Percentiles rank a stretch among this genome's conserved stretches.
phyloP scores from a whole-genome alignment of 768 basidiomycete species.

The Lyophyllum decastes region DNA sequence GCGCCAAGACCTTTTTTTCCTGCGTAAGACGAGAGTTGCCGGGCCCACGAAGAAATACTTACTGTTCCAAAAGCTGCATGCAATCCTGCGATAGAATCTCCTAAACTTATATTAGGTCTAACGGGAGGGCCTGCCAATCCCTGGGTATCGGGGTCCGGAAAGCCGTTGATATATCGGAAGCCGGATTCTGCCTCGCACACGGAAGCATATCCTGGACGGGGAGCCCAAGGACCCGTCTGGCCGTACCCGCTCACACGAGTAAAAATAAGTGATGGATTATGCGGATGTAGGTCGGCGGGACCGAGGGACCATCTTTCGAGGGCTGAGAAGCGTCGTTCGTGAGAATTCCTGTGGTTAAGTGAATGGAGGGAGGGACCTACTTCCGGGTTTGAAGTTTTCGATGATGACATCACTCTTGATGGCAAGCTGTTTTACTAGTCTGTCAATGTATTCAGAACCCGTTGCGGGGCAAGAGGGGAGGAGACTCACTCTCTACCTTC shows the following conservation, averaged over 20 bases:
- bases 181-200: constrained; percentile 79
- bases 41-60: constrained; percentile 11
- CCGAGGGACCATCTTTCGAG: constrained; percentile 72
- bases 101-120: constrained; percentile 71
- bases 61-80: constrained; percentile 78
- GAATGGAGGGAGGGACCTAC: constrained; percentile 38
- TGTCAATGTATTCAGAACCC: constrained; percentile 21
- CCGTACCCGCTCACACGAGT: constrained; percentile 84
- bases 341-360: neutral
- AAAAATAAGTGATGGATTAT: constrained; percentile 86
- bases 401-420: constrained; percentile 65
- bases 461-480: neutral
- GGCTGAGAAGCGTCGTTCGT: constrained; percentile 36
- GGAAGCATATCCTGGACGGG: constrained; percentile 70
- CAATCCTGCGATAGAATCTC: constrained; percentile 70
- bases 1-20: constrained; percentile 49
- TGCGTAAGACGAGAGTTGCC: neutral
- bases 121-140: constrained; percentile 62
- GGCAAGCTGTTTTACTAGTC: constrained; percentile 62
- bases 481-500: constrained; percentile 47
- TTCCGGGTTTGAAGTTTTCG: constrained; percentile 78
- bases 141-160: constrained; percentile 54
- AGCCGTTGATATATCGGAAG: constrained; percentile 73
- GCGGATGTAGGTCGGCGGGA: constrained; percentile 58
- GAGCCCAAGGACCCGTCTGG: constrained; percentile 74